Evolutionary conservation across 2,329 filamentous ascomycete species (phyloP).

Genomic region (Fonsecaea multimorphosa): DNA sequence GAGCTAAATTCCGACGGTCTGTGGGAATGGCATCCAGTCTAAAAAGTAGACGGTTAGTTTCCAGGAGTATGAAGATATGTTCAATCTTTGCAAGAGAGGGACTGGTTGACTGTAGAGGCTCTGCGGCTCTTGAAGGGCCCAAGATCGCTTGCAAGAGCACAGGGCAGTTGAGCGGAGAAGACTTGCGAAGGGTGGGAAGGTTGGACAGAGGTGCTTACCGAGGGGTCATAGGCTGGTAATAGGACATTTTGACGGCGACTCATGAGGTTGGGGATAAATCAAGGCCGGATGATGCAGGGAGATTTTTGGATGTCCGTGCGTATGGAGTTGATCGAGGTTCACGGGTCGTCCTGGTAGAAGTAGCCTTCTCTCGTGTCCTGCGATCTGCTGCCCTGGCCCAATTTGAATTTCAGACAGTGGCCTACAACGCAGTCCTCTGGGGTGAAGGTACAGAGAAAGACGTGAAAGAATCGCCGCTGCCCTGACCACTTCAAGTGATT

Average conservation of each 20-base stretch:
- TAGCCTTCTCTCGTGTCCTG: neutral
- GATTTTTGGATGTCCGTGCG: neutral
- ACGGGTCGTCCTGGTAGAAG: neutral
- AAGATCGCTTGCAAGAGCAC: neutral
- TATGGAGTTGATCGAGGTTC: neutral
- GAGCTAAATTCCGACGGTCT: neutral
- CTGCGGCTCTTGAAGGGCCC: neutral
- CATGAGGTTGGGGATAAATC: neutral
- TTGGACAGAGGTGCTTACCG: conserved; percentile 6
- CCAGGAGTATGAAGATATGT: neutral
- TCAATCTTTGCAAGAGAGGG: neutral
- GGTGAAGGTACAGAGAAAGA: neutral
- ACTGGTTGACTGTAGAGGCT: neutral
- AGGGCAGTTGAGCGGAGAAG: neutral
- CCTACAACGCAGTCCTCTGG: neutral
- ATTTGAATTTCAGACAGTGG: neutral
- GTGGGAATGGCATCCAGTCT: conserved; percentile 6
- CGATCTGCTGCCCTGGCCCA: neutral
- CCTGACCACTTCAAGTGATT: neutral
- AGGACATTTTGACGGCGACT: conserved; percentile 3
- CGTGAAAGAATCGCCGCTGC: neutral
- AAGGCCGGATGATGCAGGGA: neutral
- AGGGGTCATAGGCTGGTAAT: conserved; percentile 15
- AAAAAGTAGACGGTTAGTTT: neutral
- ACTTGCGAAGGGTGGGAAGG: neutral